Percentiles rank a stretch among this genome's conserved stretches.
Conservation (phyloP, 306 rosid species). For the Inga leiocalycina region DNA sequence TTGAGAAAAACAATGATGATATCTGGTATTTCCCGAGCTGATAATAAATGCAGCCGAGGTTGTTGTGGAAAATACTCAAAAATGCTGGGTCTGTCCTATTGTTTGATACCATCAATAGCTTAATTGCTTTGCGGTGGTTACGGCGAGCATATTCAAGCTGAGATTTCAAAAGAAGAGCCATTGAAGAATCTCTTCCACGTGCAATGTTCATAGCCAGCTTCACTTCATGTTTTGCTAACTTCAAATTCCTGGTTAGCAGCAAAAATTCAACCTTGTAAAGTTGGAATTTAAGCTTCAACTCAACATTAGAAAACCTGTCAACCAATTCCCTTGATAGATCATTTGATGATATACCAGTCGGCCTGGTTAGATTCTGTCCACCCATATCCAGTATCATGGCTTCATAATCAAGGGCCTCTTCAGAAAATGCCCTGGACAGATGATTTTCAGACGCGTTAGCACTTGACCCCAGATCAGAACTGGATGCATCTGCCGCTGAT, state of each 20-base stretch:
- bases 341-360: conserved; percentile 62
- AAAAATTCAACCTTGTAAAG: conserved; percentile 87
- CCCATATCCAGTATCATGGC: conserved; percentile 66
- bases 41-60: conserved; percentile 93
- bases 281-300: conserved; percentile 88
- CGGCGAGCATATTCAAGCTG: conserved; percentile 95
- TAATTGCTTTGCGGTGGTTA: conserved; percentile 92
- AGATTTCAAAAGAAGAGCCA: conserved; percentile 96
- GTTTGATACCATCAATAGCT: conserved; percentile 88
- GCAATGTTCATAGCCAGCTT: conserved; percentile 95
- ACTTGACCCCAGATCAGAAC: conserved; percentile 62
- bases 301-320: conserved; percentile 70
- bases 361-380: conserved; percentile 60
- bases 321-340: conserved; percentile 63
- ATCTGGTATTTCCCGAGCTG: conserved; percentile 96
- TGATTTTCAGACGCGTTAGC: conserved; percentile 64
- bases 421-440: conserved; percentile 70
- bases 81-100: conserved; percentile 70
- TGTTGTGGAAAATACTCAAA: conserved; percentile 82
- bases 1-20: conserved; percentile 80
- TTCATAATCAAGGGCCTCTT: conserved; percentile 82
- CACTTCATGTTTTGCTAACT: conserved; percentile 94
- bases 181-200: conserved; percentile 83
- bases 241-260: conserved; percentile 82
- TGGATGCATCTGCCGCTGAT: conserved; percentile 57